A percentile compares a stretch with the other conserved stretches of the same genome.
Evolutionary conservation across 2,329 filamentous ascomycete species (phyloP).

Genomic region (Coniochaeta sp.): DNA sequence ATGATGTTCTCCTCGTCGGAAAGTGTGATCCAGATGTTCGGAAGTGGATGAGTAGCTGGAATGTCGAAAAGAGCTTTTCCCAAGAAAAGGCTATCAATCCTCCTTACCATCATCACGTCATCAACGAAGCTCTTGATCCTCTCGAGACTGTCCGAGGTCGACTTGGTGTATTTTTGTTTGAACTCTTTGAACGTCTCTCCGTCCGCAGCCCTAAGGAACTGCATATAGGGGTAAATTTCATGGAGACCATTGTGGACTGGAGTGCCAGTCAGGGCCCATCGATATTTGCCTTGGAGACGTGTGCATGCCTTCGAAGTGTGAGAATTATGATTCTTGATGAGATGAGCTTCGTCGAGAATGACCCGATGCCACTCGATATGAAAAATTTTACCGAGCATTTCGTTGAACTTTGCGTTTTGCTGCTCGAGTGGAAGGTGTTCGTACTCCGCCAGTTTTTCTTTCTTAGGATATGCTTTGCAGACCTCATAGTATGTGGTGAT

Average conservation of each 20-base stretch:
- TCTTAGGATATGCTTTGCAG: slow-evolving; percentile 7
- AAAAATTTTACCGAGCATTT: slow-evolving; percentile 28
- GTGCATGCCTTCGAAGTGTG: slow-evolving; percentile 14
- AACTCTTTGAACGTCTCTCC: slow-evolving; percentile 12
- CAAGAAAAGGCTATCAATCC: slow-evolving; percentile 1
- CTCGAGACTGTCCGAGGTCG: no score
- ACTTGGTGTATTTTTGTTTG: not conserved
- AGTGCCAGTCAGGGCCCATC: slow-evolving; percentile 28
- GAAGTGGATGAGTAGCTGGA: not conserved
- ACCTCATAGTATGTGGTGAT: slow-evolving; percentile 22
- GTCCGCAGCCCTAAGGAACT: slow-evolving; percentile 3
- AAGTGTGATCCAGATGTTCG: not conserved
- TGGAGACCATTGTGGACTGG: slow-evolving; percentile 22
- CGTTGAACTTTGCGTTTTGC: slow-evolving; percentile 6
- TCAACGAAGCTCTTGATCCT: not conserved
- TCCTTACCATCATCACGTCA: slow-evolving; percentile 1
- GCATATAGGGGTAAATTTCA: slow-evolving; percentile 7
- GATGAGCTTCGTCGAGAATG: slow-evolving; percentile 50
- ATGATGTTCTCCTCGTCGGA: slow-evolving; percentile 10
- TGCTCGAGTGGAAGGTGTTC: not conserved
- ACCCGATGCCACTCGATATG: slow-evolving; percentile 37
- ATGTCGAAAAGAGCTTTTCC: slow-evolving; percentile 6
- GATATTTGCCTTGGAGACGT: slow-evolving; percentile 18
- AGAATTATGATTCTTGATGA: slow-evolving; percentile 40
- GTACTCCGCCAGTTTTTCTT: not conserved